Evolutionary conservation across 2,329 filamentous ascomycete species (phyloP), one percentile per base, ranked within the genome.

Genomic region (Sporothrix pseudoabietina): DNA sequence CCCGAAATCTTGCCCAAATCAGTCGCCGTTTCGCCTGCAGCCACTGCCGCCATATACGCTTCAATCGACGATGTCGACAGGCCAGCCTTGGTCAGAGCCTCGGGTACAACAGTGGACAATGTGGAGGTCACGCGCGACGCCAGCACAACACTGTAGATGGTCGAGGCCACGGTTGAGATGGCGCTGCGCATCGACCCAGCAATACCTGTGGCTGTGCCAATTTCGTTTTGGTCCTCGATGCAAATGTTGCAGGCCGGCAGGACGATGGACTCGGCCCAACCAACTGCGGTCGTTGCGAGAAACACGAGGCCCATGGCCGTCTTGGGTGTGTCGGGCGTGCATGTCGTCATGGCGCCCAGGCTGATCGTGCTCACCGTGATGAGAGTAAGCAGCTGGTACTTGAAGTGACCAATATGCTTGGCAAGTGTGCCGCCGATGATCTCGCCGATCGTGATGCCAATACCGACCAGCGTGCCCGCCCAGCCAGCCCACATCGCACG

Each of bases 61-160:
- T 77, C 47, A 2, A 82, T 75, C 1, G 77, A 78, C 1, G 74
- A 73, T 12, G 74, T 63, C 1, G 79, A 78, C 19, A 81, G 75
- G 5, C 80, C 80, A 10, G 79, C 80, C 32, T 49, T 49, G 10
- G 79, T 72, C 3, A 79, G 73, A 0, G 79, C 79, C 4, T 76
- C 65, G 3, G 78, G 77, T 10, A 82, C 78, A 63, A 78, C 73
- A 4, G 74, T 52, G 3, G 77, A 73, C 8, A 81, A 72, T 12
- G 77, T 78, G 14, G 71, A 59, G 1, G 76, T 75, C 4, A 80
- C 72, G 7, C 79, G 76, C 61, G 78, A 77, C 32, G 74, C 77
- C 22, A 82, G 75, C 16, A 80, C 77, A 14, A 79, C 76, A 9
- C 76, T 76, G 74, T 80, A 81, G 49, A 81, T 77, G 47, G 78